phyloP scores from a whole-genome alignment of 768 basidiomycete species.

The Baorangia bicolor region DNA sequence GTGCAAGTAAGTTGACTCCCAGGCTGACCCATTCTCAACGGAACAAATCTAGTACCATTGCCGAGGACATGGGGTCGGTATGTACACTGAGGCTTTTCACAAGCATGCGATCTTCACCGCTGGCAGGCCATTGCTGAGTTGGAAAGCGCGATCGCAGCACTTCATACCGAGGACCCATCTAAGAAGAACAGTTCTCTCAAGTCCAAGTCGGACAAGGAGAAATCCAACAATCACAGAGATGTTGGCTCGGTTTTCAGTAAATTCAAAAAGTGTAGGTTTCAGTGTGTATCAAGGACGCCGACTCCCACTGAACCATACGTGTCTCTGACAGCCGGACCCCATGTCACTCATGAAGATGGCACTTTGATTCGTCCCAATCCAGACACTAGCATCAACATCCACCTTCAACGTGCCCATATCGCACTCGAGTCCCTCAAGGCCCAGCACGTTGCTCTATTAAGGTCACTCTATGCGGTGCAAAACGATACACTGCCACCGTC shows the following conservation, averaged over 20 bases:
- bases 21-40: slow-evolving; percentile 45
- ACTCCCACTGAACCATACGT: slow-evolving; percentile 1
- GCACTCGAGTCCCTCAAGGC: slow-evolving; percentile 55
- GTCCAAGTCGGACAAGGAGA: slow-evolving; percentile 47
- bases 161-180: slow-evolving; percentile 40
- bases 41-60: slow-evolving; percentile 48
- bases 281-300: not conserved
- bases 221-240: slow-evolving; percentile 34
- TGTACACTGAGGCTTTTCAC: slow-evolving; percentile 23
- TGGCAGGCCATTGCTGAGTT: slow-evolving; percentile 57
- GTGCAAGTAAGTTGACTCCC: slow-evolving; percentile 36
- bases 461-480: slow-evolving; percentile 39
- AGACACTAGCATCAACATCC: slow-evolving; percentile 18
- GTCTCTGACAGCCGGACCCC: slow-evolving; percentile 18
- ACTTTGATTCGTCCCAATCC: slow-evolving; percentile 13
- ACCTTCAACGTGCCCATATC: slow-evolving; percentile 45
- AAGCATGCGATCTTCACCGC: not conserved
- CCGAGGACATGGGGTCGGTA: slow-evolving; percentile 70
- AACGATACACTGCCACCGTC: slow-evolving; percentile 27
- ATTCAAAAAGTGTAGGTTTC: slow-evolving; percentile 56
- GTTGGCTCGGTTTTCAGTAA: slow-evolving; percentile 47
- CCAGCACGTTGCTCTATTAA: slow-evolving; percentile 54
- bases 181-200: slow-evolving; percentile 37
- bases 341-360: slow-evolving; percentile 29
- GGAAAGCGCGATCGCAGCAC: slow-evolving; percentile 49